These are phyloP conservation scores for Erythrobasidium hasegawianum DNA, from an alignment of 1,284 basidiomycete genomes.

Conservation along the genomic window DNA sequence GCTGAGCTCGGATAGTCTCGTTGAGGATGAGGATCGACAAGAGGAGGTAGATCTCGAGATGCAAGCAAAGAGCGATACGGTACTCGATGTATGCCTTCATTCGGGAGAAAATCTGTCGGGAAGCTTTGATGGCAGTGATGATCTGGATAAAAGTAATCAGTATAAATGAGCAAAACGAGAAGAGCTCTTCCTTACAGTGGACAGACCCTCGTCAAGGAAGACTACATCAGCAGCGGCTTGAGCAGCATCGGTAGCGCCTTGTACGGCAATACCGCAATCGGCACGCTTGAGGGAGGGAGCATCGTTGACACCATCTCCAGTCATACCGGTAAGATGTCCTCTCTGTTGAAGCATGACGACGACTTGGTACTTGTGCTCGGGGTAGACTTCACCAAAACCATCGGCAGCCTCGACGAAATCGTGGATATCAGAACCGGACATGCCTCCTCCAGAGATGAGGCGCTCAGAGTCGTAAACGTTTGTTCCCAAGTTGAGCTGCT, in stretches of 20 bases:
- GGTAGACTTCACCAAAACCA: constrained; percentile 59
- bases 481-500: constrained; percentile 54
- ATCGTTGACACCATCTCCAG: constrained; percentile 50
- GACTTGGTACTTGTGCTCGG: constrained; percentile 57
- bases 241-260: constrained; percentile 56
- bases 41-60: constrained; percentile 57
- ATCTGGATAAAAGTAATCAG: no score
- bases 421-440: constrained; percentile 57
- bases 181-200: no score
- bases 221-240: constrained; percentile 56
- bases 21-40: constrained; percentile 56
- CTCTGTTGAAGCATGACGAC: constrained; percentile 57
- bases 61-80: constrained; percentile 56
- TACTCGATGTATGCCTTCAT: constrained; percentile 56
- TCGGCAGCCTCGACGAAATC: constrained; percentile 58
- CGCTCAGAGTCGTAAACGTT: constrained; percentile 59
- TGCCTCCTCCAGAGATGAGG: constrained; percentile 55
- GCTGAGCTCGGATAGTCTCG: constrained; percentile 58
- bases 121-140: constrained; percentile 59
- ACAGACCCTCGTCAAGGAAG: constrained; percentile 53
- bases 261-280: constrained; percentile 55
- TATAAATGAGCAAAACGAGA: no score
- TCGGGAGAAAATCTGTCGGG: constrained; percentile 59
- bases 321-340: constrained; percentile 59
- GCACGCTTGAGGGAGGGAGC: constrained; percentile 55